These are phyloP conservation scores for Ascosphaera acerosa DNA, from an alignment of 2,329 filamentous ascomycete species.

Conservation along the genomic window DNA sequence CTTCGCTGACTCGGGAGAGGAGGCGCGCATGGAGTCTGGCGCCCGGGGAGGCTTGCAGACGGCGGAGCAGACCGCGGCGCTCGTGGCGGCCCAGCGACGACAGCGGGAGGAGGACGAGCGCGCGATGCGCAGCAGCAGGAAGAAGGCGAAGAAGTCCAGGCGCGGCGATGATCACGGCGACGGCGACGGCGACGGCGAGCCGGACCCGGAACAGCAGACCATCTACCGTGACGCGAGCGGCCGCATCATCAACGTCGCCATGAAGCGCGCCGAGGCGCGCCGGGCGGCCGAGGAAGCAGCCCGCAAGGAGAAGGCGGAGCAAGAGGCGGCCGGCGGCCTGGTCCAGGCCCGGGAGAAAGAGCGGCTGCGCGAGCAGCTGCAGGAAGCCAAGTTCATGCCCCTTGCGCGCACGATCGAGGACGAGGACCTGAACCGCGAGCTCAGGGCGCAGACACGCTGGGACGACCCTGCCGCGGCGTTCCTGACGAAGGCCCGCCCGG, in stretches of 20 bases:
- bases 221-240: constrained; percentile 77
- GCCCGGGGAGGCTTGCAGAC: constrained; percentile 71
- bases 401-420: constrained; percentile 67
- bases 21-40: constrained; percentile 75
- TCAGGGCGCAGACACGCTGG: constrained; percentile 58
- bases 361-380: constrained; percentile 38
- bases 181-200: neutral
- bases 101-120: constrained; percentile 23
- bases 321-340: constrained; percentile 55
- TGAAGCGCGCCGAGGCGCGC: constrained; percentile 73
- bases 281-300: constrained; percentile 48
- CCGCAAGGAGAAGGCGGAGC: constrained; percentile 35
- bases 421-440: constrained; percentile 55
- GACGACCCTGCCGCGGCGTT: constrained; percentile 83
- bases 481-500: constrained; percentile 27
- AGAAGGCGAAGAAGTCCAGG: constrained; percentile 1
- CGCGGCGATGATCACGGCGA: too few species aligned
- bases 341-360: constrained; percentile 50
- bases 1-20: too few species aligned
- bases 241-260: constrained; percentile 73
- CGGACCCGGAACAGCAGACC: constrained; percentile 4
- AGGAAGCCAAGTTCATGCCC: constrained; percentile 60
- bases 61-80: constrained; percentile 48
- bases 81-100: constrained; percentile 39
- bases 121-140: constrained; percentile 6